phyloP scores from a whole-genome alignment of 352 stramenopile species.

The Globisporangium splendens region DNA sequence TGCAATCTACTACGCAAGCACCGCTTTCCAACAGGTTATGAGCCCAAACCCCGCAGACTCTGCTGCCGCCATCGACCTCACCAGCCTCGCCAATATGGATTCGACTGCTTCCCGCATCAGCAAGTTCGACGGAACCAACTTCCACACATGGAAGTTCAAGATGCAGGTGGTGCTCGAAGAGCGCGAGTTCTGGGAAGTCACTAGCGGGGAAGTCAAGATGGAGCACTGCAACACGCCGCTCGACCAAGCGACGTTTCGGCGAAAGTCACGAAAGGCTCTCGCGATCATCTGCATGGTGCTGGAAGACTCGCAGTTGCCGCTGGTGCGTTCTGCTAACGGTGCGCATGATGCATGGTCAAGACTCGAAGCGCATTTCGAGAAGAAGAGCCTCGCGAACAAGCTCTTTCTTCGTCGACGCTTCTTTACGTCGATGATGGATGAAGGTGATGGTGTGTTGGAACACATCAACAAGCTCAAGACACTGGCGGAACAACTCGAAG shows the following conservation, averaged over 20 bases:
- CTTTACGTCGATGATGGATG: slow-evolving; percentile 18
- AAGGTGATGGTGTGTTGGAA: slow-evolving; percentile 18
- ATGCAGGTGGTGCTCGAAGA: slow-evolving; percentile 28
- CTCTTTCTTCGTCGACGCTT: slow-evolving; percentile 23
- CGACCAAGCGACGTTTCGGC: slow-evolving; percentile 9
- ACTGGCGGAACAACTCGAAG: slow-evolving; percentile 14
- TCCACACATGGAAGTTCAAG: slow-evolving; percentile 25
- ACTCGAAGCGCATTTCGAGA: slow-evolving; percentile 20
- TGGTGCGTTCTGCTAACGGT: slow-evolving; percentile 13
- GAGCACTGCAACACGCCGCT: slow-evolving; percentile 10
- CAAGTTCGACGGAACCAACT: slow-evolving; percentile 23
- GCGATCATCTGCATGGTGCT: not conserved
- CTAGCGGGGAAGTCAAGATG: slow-evolving; percentile 13
- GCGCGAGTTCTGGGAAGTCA: slow-evolving; percentile 24
- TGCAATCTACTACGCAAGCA: too few relatives aligned
- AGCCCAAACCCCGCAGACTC: too few relatives aligned
- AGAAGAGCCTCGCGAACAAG: slow-evolving; percentile 22
- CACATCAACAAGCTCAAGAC: slow-evolving; percentile 19
- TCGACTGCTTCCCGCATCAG: slow-evolving; percentile 6
- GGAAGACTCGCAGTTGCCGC: slow-evolving; percentile 19
- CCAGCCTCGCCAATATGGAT: too few relatives aligned
- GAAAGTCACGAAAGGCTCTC: slow-evolving; percentile 6
- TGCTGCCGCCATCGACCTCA: too few relatives aligned
- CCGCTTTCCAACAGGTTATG: too few relatives aligned
- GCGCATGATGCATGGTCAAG: slow-evolving; percentile 18